Conservation (phyloP, 2,329 filamentous ascomycete species). For the Talaromyces sp. region DNA sequence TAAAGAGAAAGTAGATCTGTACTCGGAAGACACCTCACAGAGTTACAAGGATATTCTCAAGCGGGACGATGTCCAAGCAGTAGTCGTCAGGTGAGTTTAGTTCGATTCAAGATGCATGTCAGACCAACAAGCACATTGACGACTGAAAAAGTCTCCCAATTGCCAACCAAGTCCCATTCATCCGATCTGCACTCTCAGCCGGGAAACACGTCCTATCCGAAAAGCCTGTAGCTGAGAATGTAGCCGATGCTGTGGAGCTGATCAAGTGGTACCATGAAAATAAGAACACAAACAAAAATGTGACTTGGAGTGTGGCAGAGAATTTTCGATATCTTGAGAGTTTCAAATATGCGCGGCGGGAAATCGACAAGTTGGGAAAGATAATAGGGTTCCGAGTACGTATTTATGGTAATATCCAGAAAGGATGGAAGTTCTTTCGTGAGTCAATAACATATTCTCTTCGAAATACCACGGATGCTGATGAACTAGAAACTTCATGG, state of each 20-base stretch:
- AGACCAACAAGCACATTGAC: background rate
- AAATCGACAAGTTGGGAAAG: conserved; percentile 47
- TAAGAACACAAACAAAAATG: conserved; percentile 31
- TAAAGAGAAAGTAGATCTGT: conserved; percentile 45
- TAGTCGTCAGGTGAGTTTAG: conserved; percentile 45
- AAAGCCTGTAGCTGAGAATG: conserved; percentile 56
- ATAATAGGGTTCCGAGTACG: conserved; percentile 50
- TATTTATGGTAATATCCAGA: conserved; percentile 43
- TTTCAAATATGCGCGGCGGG: conserved; percentile 45
- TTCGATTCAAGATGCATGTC: background rate
- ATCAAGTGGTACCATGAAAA: conserved; percentile 49
- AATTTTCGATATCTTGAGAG: conserved; percentile 55
- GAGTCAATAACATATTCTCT: conserved; percentile 21
- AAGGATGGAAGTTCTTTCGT: conserved; percentile 54
- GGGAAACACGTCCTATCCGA: conserved; percentile 57
- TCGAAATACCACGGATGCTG: background rate
- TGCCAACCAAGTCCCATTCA: conserved; percentile 49
- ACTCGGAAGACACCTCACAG: conserved; percentile 53
- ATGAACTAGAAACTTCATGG: conserved; percentile 49
- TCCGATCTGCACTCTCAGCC: conserved; percentile 47
- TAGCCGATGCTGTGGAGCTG: conserved; percentile 49
- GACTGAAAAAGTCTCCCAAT: conserved; percentile 47
- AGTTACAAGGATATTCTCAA: conserved; percentile 46
- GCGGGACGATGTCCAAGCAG: conserved; percentile 48
- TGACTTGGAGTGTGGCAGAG: conserved; percentile 52